A percentile compares a stretch with the other conserved stretches of the same genome.
Conservation (phyloP, 2,329 filamentous ascomycete genomes). For the Fusarium tupiense region DNA sequence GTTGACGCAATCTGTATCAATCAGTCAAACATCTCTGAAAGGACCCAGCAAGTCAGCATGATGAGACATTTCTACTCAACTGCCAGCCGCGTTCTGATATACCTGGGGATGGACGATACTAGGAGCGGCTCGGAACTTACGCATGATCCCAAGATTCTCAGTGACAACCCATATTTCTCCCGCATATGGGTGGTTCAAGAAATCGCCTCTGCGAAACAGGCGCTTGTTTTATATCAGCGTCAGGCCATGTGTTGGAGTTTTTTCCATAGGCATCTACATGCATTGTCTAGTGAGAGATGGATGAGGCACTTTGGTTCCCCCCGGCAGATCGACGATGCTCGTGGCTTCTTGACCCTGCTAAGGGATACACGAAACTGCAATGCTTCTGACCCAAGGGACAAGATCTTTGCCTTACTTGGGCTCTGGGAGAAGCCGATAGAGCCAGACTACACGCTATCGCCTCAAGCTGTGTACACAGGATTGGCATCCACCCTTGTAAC, state of each 20-base stretch:
- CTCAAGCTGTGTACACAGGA: neutral
- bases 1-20: neutral
- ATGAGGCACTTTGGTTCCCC: neutral
- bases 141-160: neutral
- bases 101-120: fast-evolving
- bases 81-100: neutral
- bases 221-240: fast-evolving
- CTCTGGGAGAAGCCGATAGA: fast-evolving
- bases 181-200: neutral
- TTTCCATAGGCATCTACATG: fast-evolving
- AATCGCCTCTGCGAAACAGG: neutral
- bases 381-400: neutral
- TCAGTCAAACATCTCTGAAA: neutral
- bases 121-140: fast-evolving
- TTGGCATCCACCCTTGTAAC: neutral
- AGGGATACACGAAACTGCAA: neutral
- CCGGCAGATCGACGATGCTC: neutral
- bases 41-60: neutral
- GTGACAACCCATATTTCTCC: neutral
- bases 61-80: neutral
- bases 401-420: neutral
- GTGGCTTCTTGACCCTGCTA: neutral
- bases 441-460: neutral
- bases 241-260: neutral
- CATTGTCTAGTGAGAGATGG: neutral